phyloP scores from a whole-genome alignment of 345 rosid genomes.

The Aethionema arabicum region DNA sequence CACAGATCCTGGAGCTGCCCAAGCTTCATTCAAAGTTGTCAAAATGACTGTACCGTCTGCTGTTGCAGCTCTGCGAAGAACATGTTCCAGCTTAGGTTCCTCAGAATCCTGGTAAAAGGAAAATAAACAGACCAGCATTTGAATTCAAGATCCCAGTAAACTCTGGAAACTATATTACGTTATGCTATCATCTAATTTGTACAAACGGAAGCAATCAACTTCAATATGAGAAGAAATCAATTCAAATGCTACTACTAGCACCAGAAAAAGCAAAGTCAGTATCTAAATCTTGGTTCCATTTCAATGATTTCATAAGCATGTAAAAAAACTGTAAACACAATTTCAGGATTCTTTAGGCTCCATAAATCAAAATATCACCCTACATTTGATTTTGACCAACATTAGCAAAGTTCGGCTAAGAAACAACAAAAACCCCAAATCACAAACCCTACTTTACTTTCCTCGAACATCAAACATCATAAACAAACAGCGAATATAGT shows the following conservation, averaged over 20 bases:
- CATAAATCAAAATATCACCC: background rate
- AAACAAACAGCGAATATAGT: background rate
- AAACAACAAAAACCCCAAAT: conserved; percentile 14
- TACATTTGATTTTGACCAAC: background rate
- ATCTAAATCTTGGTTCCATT: conserved; percentile 1
- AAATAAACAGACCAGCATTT: background rate
- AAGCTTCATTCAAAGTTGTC: conserved; percentile 80
- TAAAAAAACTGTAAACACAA: background rate
- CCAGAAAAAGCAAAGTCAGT: background rate
- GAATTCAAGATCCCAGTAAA: background rate
- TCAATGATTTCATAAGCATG: background rate
- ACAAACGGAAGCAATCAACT: too few species aligned
- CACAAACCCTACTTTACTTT: conserved; percentile 5
- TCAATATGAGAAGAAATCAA: too few species aligned
- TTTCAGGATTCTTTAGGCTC: background rate
- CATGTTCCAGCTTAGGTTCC: conserved; percentile 54
- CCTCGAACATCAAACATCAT: background rate
- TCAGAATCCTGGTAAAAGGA: conserved; percentile 13
- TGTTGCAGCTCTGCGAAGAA: conserved; percentile 61
- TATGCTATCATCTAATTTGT: too few species aligned
- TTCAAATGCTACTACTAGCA: background rate
- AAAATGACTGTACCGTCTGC: conserved; percentile 61
- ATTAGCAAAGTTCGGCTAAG: background rate
- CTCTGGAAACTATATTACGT: background rate
- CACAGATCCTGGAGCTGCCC: conserved; percentile 68